Conservation (phyloP, 192 early-diverging fungal genomes). For the Backusella macrospora region DNA sequence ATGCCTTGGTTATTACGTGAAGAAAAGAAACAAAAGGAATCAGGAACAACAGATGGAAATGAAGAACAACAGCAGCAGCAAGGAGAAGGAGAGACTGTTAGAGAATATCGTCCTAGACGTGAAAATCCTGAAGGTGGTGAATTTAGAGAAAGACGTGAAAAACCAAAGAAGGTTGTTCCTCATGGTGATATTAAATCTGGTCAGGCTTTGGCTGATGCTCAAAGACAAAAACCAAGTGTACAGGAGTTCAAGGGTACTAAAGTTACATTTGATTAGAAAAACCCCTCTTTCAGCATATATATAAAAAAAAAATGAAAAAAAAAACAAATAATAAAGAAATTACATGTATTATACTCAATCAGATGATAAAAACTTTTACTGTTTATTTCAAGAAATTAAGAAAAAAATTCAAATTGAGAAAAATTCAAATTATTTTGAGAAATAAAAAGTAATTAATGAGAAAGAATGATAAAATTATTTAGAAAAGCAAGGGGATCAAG, state of each 20-base stretch:
- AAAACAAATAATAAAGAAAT: slow-evolving; percentile 18
- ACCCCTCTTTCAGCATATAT: no score
- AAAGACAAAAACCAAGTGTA: slow-evolving; percentile 46
- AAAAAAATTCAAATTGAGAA: no score
- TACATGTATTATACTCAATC: slow-evolving; percentile 59
- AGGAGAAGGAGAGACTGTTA: slow-evolving; percentile 22
- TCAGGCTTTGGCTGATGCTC: slow-evolving; percentile 47
- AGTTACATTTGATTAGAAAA: slow-evolving; percentile 61
- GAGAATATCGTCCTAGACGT: slow-evolving; percentile 32
- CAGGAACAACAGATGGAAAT: background rate
- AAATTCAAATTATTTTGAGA: no score
- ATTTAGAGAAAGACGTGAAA: slow-evolving; percentile 21
- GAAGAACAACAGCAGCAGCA: slow-evolving; percentile 10
- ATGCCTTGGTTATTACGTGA: slow-evolving; percentile 62
- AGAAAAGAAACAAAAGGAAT: slow-evolving; percentile 19
- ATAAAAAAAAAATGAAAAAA: no score
- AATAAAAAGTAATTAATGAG: no score
- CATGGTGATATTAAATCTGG: slow-evolving; percentile 50
- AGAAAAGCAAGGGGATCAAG: no score
- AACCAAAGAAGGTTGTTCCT: slow-evolving; percentile 13
- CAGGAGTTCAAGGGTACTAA: slow-evolving; percentile 70
- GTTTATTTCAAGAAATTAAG: no score
- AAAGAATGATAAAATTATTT: no score
- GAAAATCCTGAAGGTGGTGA: slow-evolving; percentile 20
- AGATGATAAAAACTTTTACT: no score